These are phyloP conservation scores for Arachnopeziza araneosa DNA, from an alignment of 2,329 filamentous ascomycete species.

Conservation along the genomic window DNA sequence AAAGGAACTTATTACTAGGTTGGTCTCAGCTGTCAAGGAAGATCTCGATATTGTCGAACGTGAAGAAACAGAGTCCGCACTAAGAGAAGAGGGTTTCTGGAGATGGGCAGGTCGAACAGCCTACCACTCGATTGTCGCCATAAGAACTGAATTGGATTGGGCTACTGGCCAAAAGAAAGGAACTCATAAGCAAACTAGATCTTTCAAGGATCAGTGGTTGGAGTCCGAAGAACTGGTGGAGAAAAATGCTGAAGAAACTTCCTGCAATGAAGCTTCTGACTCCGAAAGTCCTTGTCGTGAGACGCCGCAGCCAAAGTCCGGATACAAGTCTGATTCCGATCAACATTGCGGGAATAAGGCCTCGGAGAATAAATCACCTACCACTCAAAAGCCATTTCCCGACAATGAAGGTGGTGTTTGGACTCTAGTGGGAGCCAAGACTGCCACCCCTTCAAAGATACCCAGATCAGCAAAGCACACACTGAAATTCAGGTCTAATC, in stretches of 20 bases:
- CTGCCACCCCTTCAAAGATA: background rate
- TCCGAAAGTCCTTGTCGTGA: background rate
- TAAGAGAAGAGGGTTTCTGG: conserved; percentile 29
- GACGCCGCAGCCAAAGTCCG: background rate
- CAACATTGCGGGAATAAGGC: background rate
- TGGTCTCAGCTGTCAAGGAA: conserved; percentile 23
- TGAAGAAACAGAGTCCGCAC: conserved; percentile 22
- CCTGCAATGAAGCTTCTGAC: background rate
- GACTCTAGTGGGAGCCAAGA: background rate
- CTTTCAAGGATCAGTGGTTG: background rate
- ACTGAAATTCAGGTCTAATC: background rate
- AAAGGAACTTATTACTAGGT: conserved; percentile 24
- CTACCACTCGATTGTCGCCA: conserved; percentile 17
- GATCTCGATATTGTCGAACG: conserved; percentile 23
- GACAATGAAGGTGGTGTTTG: background rate
- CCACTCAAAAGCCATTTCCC: background rate
- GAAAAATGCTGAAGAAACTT: background rate
- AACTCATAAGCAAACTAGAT: background rate
- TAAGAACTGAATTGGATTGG: conserved; percentile 24
- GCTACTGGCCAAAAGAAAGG: conserved; percentile 26
- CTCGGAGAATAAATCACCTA: background rate
- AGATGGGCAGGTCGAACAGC: conserved; percentile 28
- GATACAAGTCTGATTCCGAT: background rate
- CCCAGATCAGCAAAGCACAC: background rate
- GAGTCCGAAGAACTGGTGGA: background rate